Evolutionary conservation across 2,329 filamentous ascomycete genomes (phyloP), one percentile per base, ranked within the genome.

Genomic region (Berkeleyomyces basicola): DNA sequence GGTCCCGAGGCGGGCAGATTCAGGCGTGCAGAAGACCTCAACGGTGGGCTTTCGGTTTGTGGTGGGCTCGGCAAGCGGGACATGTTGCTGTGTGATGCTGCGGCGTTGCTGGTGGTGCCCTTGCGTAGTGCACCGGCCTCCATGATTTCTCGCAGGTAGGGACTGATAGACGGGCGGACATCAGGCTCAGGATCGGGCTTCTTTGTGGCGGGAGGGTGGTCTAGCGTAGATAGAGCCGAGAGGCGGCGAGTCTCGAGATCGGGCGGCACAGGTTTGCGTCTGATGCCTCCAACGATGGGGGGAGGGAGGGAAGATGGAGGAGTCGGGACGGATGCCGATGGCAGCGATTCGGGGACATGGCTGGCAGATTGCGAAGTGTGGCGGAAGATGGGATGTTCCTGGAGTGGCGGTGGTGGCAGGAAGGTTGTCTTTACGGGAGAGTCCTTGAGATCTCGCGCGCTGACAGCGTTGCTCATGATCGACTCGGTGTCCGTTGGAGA

Each of bases 101-200:
- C n/a, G 10, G 44, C 23, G 44, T 47, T 51, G 47, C 16, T 51
- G 47, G 47, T 31, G 47, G 23, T 23, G 47, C 47, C 47, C 23
- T 76, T 76, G 36, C 74, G 59, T 68, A 70, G 44, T 66, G 70
- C 65, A 36, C 70, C 63, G 31, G 64, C 66, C 5, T 68, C 68
- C 43, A 49, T 59, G 10, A 70, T 70, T 14, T 69, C 71, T 43
- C 71, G 70, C 3, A 71, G 71, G n/a, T 77, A 76, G 46, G 82
- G 84, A 67, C 72, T 85, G 58, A 84, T 85, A 70, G 79, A 80
- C 43, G 83, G 85, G 67, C 75, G 86, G 70, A 73, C 83, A 68
- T 82, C 81, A 0, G 82, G 81, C 66, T 74, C 84, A 66, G 80
- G 83, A 67, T 71, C 71, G 2, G 71, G 61, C 31, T n/a, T 58